Percentiles rank a stretch among this genome's conserved stretches.
phyloP scores from a whole-genome alignment of 495 filamentous ascomycete species.

The Aspergillus cristatus region DNA sequence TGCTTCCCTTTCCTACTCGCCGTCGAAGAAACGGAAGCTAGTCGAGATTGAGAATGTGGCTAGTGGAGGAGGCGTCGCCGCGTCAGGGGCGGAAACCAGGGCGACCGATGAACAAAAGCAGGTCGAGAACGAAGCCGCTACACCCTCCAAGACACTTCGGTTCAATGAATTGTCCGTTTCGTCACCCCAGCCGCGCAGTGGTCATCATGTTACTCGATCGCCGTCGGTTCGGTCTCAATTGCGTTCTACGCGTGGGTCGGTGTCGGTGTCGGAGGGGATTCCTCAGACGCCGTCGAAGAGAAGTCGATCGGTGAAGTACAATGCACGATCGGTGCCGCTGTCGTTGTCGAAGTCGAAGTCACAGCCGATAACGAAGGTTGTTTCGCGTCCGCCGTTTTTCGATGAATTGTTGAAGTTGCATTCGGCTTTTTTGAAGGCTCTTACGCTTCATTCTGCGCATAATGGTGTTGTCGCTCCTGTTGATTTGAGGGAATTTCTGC shows the following conservation, averaged over 20 bases:
- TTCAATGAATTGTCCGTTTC: slow-evolving; percentile 29
- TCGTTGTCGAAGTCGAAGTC: neutral
- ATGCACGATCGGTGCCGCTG: too few species aligned
- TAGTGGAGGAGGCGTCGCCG: neutral
- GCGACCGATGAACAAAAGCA: neutral
- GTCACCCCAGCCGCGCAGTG: slow-evolving; percentile 25
- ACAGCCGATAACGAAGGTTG: slow-evolving; percentile 8
- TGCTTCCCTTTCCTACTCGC: slow-evolving; percentile 21
- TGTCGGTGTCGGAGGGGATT: too few species aligned
- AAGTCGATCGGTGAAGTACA: too few species aligned
- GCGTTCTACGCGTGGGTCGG: too few species aligned
- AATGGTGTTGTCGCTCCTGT: slow-evolving; percentile 27
- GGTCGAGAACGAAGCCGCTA: slow-evolving; percentile 15
- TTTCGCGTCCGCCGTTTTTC: slow-evolving; percentile 21
- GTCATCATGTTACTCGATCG: slow-evolving; percentile 18
- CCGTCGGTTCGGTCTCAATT: neutral
- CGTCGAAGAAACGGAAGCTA: slow-evolving; percentile 41
- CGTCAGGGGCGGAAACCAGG: neutral
- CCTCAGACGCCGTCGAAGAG: too few species aligned
- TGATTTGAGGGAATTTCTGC: slow-evolving; percentile 33
- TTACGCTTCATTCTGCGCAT: slow-evolving; percentile 34
- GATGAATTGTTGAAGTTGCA: slow-evolving; percentile 30
- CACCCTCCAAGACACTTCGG: slow-evolving; percentile 35
- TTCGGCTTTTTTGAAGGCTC: slow-evolving; percentile 29
- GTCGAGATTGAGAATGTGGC: slow-evolving; percentile 30